Base-by-base conservation (phyloP, 345 rosid species). In the Rhizophora apiculata region DNA sequence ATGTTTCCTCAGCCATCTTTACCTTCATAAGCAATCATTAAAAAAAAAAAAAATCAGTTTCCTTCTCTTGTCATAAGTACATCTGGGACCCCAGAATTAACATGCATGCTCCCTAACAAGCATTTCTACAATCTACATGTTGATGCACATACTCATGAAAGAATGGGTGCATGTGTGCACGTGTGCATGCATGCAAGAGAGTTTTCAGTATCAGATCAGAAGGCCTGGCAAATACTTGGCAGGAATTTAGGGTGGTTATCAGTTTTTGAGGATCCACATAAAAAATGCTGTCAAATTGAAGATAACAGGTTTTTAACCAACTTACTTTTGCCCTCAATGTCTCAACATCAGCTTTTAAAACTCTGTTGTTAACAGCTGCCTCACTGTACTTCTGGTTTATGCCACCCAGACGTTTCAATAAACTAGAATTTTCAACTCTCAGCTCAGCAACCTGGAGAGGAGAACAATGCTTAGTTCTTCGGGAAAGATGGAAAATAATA, bases 261-360 rank as follows among this genome's bases (percentile, higher is more conserved):
- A 22, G 16, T 27, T 26, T 30, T 30, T 59, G 6, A 22, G 30
- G 22, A 54, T 37, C 30, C 37, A 20, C 26, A 16, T 52, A 19
- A 13, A 11, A 15, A 22, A 52, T 30, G 8, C 19, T n/a, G 6
- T 55, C 30, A 26, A 31, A 43, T 56, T 59, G 18, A 43, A 49
- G 32, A 31, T 26, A 19, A 62, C 27, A 61, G 31, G 60, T 13
- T 36, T 2, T 62, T 0, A 49, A 61, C 29, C 6, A 8, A 67
- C 72, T 71, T 67, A 71, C 80, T 51, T 77, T 77, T n/a, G 76
- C 76, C 72, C 80, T 77, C 51, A 77, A 51, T 51, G 80, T 72
- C 53, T 72, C 80, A 58, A 72, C 73, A 53, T 72, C 74, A 20
- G 74, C 80, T 64, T 77, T 77, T 39, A 77, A 68, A 49, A 77